Evolutionary conservation across 2,329 filamentous ascomycete genomes (phyloP).

Genomic region (Aspergillus sp.): DNA sequence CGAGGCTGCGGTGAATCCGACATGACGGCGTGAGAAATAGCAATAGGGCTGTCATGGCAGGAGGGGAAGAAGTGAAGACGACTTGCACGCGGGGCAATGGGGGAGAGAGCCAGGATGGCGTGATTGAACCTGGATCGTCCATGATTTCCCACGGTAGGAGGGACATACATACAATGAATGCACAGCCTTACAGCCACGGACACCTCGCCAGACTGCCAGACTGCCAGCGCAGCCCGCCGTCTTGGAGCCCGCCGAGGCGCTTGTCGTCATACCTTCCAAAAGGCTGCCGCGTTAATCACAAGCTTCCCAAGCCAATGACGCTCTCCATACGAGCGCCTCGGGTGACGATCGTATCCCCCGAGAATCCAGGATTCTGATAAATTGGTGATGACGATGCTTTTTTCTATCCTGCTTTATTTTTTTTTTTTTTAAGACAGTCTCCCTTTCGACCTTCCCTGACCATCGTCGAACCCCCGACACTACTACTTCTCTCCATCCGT

Average conservation of each 20-base stretch:
- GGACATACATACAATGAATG: too few relatives aligned
- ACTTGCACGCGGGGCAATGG: too few relatives aligned
- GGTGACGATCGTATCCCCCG: constrained; percentile 6
- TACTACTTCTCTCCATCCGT: background rate
- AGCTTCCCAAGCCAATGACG: background rate
- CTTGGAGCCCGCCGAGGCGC: constrained; percentile 11
- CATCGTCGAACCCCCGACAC: background rate
- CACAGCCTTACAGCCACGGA: too few relatives aligned
- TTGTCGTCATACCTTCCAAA: constrained; percentile 11
- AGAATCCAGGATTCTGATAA: background rate
- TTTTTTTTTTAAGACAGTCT: background rate
- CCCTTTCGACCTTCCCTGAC: background rate
- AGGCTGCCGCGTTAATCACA: constrained; percentile 15
- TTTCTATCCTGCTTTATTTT: background rate
- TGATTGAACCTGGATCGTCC: too few relatives aligned
- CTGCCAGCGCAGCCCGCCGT: background rate
- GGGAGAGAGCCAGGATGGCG: too few relatives aligned
- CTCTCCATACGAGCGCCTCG: constrained; percentile 1
- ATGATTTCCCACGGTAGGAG: too few relatives aligned
- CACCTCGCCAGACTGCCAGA: too few relatives aligned
- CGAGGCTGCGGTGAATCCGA: constrained; percentile 44
- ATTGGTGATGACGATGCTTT: background rate
- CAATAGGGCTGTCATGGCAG: too few relatives aligned
- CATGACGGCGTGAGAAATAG: constrained; percentile 25
- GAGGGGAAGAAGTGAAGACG: too few relatives aligned